Base-by-base conservation (phyloP, 352 stramenopile genomes). In the Elongisporangium undulatum region DNA sequence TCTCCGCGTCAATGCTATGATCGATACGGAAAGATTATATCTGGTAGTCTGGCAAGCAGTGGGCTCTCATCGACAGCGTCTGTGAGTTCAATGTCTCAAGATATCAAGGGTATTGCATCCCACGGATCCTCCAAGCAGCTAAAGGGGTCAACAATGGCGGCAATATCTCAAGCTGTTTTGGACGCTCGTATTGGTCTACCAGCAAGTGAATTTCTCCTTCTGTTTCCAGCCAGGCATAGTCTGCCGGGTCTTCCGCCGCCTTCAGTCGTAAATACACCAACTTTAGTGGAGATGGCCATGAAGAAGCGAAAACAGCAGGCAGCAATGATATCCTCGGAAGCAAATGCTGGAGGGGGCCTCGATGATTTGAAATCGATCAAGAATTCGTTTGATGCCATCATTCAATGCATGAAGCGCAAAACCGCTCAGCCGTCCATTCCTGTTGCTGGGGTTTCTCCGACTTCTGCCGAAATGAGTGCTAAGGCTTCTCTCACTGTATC, bases 331-430 rank as follows among this genome's bases (percentile, higher is more conserved):
- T 45, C 34, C 12, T 58, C 58, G 20, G 51, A 69, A n/a, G 58
- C n/a, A 38, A 55, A 19, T 13, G 34, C 45, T 48, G 49, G 45
- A 59, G 63, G 60, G 24, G 68, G 66, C n/a, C 57, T 84, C 38
- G 77, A 89, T 50, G 82, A 92, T 64, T 66, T 92, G 21, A 87
- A 89, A 66, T 90, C 85, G 26, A 91, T 94, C 60, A 78, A 75
- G 29, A 82, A 67, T 6, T 94, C 85, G 22, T 94, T 94, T 41
- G 82, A 92, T 39, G 82, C 82, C 41, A 94, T 94, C 55, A 85
- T 94, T 15, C 82, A 91, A 61, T 91, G 85, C 53, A 92, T 94
- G 85, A 94, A 94, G 66, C 73, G 75, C 51, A 93, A 95, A 63
- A 77, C 79, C 4, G 72, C 83, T 16, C 74, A 84, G 17, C 80